These are phyloP conservation scores for Acorus calamus DNA, from an alignment of 106 monocot genomes.

Conservation along the genomic window DNA sequence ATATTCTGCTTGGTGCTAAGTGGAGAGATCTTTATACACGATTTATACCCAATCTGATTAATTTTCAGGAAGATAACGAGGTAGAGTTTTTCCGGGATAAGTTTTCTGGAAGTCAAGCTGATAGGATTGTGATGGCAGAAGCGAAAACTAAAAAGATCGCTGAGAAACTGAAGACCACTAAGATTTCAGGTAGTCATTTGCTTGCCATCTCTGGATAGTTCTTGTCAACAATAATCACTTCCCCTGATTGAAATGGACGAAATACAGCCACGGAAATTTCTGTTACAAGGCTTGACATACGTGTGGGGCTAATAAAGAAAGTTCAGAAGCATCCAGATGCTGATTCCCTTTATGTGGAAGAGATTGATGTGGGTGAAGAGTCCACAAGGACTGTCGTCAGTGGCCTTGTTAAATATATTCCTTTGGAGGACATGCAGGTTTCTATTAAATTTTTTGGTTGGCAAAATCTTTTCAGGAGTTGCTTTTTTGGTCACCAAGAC, in stretches of 20 bases:
- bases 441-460: too few relatives aligned
- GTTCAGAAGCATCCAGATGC: constrained; percentile 93
- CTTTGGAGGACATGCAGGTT: constrained; percentile 97
- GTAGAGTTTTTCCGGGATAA: constrained; percentile 61
- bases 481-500: too few relatives aligned
- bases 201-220: not conserved
- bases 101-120: constrained; percentile 96
- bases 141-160: constrained; percentile 58
- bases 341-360: constrained; percentile 93
- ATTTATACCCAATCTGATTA: not conserved
- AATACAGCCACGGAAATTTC: constrained; percentile 29
- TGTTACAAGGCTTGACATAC: constrained; percentile 71
- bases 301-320: constrained; percentile 77
- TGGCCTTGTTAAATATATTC: constrained; percentile 86
- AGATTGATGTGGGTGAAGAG: constrained; percentile 92
- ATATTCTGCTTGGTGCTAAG: too few relatives aligned
- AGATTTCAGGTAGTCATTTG: constrained; percentile 46
- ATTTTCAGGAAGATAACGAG: constrained; percentile 78
- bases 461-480: too few relatives aligned
- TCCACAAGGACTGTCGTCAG: constrained; percentile 80
- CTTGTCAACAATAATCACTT: too few relatives aligned
- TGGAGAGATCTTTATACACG: not conserved
- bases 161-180: constrained; percentile 53
- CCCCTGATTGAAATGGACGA: too few relatives aligned
- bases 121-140: constrained; percentile 52